phyloP scores from a whole-genome alignment of 169 alveolate genomes.

The Haemoproteus tartakovskyi region DNA sequence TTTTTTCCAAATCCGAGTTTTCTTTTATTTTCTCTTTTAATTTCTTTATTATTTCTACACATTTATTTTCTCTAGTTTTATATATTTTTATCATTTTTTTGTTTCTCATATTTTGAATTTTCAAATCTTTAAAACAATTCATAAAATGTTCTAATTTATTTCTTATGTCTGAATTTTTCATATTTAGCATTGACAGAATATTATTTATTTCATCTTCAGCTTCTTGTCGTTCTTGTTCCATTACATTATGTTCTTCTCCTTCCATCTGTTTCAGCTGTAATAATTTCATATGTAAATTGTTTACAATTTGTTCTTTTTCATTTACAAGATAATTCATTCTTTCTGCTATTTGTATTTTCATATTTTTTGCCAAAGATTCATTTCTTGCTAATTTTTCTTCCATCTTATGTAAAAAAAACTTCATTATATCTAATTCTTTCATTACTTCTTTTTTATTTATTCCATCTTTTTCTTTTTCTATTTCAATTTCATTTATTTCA shows the following conservation, averaged over 20 bases:
- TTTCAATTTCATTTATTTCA: not conserved
- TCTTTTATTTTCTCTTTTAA: conserved; percentile 18
- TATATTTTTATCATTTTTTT: conserved; percentile 36
- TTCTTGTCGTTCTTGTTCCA: not conserved
- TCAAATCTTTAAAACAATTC: conserved; percentile 1
- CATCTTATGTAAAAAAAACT: too few species aligned
- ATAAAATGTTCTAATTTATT: conserved; percentile 12
- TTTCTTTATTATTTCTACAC: conserved; percentile 3
- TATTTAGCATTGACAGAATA: conserved; percentile 5
- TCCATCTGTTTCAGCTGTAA: not conserved
- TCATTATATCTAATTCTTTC: too few species aligned
- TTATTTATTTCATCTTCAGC: conserved; percentile 13
- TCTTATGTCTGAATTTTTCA: conserved; percentile 23
- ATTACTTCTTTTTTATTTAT: too few species aligned
- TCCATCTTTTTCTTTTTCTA: too few species aligned
- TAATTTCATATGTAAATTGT: too few species aligned
- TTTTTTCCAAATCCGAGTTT: conserved; percentile 4
- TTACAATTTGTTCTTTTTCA: too few species aligned
- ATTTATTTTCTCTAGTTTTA: conserved; percentile 26
- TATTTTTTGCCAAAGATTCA: too few species aligned
- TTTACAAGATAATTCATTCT: too few species aligned
- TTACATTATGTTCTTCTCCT: not conserved
- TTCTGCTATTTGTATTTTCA: too few species aligned
- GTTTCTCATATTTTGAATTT: conserved; percentile 16
- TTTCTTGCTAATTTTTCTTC: too few species aligned